Percentiles rank a stretch among this genome's conserved stretches.
Evolutionary conservation across 331 rosid species (phyloP).

Genomic region (Stylosanthes scabra): DNA sequence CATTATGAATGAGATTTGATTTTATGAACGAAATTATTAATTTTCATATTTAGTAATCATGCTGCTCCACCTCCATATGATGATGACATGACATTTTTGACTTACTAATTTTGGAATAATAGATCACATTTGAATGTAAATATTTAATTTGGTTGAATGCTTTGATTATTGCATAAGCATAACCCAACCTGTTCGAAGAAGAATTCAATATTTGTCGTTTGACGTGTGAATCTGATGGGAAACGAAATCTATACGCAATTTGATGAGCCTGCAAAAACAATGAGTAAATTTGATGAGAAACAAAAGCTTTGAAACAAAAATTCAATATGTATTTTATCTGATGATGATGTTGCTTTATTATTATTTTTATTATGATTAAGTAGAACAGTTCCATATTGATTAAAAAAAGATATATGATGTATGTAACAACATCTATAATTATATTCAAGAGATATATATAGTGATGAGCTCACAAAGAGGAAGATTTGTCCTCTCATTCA

Average conservation of each 20-base stretch:
- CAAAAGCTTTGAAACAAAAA: background rate
- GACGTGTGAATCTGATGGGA: conserved; percentile 13
- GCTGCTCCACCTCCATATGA: background rate
- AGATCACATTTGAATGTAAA: background rate
- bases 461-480: background rate
- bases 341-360: background rate
- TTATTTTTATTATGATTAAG: background rate
- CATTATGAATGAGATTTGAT: too few species aligned
- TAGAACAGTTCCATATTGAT: conserved; percentile 4
- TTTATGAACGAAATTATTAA: background rate
- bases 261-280: conserved; percentile 2
- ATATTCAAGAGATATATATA: background rate
- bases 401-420: conserved; percentile 6
- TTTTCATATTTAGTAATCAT: background rate
- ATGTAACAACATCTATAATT: conserved; percentile 26
- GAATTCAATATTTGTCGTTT: conserved; percentile 21
- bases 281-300: background rate
- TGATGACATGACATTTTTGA: conserved; percentile 23
- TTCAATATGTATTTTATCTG: background rate
- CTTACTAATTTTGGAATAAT: background rate
- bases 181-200: background rate
- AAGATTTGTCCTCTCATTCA: conserved; percentile 27
- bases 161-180: conserved; percentile 4
- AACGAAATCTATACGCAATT: conserved; percentile 14
- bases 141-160: conserved; percentile 1